phyloP scores from a whole-genome alignment of 176 grass and related monocot species.

The Hordeum vulgare region MorexV3_pseudomolecules_assembly NC_058520.1:573314482-573314981 shows the following conservation, averaged over 20 bases:
- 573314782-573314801: conserved; percentile 3
- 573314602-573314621: background rate
- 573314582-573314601: background rate
- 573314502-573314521: background rate
- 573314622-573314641: background rate
- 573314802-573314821: conserved; percentile 7
- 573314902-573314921: background rate
- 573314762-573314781: background rate
- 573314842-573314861: background rate
- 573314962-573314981: background rate
- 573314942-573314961: background rate
- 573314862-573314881: background rate
- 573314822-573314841: conserved; percentile 5
- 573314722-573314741: background rate
- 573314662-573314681: conserved; percentile 4
- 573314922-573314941: background rate
- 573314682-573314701: background rate
- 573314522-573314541: background rate
- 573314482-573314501: background rate
- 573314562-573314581: background rate
- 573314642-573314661: background rate
- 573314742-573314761: conserved; percentile 19
- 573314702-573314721: background rate
- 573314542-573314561: background rate
- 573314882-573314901: background rate